Evolutionary conservation across 1,139 yeast species (phyloP), one percentile per base, ranked within the genome.

Genomic region (Pichia terricola): DNA sequence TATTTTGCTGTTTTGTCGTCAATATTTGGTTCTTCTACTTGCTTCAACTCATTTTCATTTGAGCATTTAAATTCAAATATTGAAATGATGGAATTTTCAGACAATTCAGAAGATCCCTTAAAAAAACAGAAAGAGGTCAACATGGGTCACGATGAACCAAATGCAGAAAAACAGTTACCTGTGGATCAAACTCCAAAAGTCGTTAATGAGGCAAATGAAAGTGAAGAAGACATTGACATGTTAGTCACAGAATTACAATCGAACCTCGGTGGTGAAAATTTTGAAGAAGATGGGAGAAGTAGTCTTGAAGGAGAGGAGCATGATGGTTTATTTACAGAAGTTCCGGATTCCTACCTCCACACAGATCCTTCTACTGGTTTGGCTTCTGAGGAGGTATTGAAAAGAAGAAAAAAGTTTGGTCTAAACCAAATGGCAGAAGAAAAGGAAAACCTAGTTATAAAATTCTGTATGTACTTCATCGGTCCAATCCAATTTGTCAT

Each of bases 401-500:
- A 75, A 67, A 82, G 96, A 77, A 79, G 95, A 72, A 88, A 86
- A 85, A 86, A 83, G 77, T 89, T 70, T 64, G 97, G 96, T 74
- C 69, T 79, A 59, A 89, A 89, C 70, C 91, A 85, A 72, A 86
- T 89, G 95, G 82, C 89, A 56, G 96, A 89, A 70, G 96, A 88
- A 66, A 71, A 78, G 61, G 95, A 86, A 71, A 85, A 84, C 71
- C 56, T 85, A 69, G 61, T 87, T 50, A 68, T 87, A 57, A 88
- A 89, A 75, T 88, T 89, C 67, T 65, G 84, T 61, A 79, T 81
- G 86, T 89, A 87, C 77, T 89, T 89, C 67, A 85, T 88, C 55
- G 97, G 97, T 72, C 96, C 96, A 58, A 88, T 89, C 68, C 97
- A 89, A 75, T 89, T 88, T 81, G 96, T 89, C 66, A 89, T 89